phyloP scores from a whole-genome alignment of 768 basidiomycete species.

The Mycena chlorophos region DNA sequence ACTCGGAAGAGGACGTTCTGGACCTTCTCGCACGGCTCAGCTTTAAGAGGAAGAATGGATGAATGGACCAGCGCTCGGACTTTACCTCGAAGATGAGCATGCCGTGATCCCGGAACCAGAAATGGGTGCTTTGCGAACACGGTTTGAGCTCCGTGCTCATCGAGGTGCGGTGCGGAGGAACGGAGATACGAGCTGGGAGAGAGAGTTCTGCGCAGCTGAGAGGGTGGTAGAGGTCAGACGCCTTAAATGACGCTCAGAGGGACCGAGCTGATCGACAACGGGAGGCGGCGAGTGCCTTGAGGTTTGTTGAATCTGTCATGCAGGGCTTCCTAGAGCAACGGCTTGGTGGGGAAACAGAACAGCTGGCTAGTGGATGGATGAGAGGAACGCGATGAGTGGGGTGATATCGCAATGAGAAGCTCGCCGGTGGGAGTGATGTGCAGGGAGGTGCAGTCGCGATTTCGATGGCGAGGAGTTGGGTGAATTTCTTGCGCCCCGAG shows the following conservation, averaged over 20 bases:
- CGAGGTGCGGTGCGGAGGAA: too few relatives aligned
- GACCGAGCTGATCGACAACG: not conserved
- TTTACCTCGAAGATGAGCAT: constrained; percentile 22
- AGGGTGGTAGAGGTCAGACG: not conserved
- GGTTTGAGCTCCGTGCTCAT: constrained; percentile 20
- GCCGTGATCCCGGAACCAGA: constrained; percentile 18
- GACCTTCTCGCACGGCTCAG: constrained; percentile 25
- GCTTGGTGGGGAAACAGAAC: not conserved
- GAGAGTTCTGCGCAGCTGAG: too few relatives aligned
- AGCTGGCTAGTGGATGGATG: not conserved
- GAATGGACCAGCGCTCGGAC: not conserved
- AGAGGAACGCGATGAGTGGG: not conserved
- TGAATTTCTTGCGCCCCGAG: too few relatives aligned
- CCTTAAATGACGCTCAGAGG: not conserved
- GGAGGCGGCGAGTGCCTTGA: not conserved
- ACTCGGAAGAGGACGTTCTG: constrained; percentile 36
- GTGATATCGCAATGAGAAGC: too few relatives aligned
- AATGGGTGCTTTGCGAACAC: constrained; percentile 19
- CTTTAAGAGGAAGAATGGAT: not conserved
- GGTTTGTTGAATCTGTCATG: not conserved
- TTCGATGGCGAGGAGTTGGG: not conserved
- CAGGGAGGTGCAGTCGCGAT: not conserved
- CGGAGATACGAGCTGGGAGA: too few relatives aligned
- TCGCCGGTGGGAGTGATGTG: not conserved
- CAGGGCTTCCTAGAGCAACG: not conserved